Evolutionary conservation across 805 yeast genomes (phyloP).

Genomic region (Metschnikowia arizonensis): DNA sequence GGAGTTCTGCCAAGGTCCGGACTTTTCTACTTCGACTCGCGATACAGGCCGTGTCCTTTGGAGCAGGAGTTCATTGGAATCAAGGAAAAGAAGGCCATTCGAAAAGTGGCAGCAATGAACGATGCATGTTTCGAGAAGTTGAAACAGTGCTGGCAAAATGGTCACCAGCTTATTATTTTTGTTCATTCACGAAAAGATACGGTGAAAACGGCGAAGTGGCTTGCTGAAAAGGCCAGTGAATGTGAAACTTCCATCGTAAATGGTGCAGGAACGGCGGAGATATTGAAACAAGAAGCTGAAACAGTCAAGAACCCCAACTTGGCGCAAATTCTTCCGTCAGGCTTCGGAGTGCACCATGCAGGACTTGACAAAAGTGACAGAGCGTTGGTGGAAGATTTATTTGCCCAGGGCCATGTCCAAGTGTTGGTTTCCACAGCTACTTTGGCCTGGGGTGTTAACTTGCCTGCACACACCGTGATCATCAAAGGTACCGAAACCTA

Average conservation of each 20-base stretch:
- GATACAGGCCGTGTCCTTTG: slow-evolving; percentile 88
- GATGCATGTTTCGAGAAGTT: slow-evolving; percentile 81
- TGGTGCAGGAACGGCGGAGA: slow-evolving; percentile 59
- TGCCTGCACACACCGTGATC: slow-evolving; percentile 77
- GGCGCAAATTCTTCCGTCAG: slow-evolving; percentile 58
- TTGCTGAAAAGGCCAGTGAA: slow-evolving; percentile 58
- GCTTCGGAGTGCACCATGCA: slow-evolving; percentile 91
- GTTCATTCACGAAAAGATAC: slow-evolving; percentile 96
- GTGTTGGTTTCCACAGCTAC: slow-evolving; percentile 80
- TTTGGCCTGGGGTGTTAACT: slow-evolving; percentile 81
- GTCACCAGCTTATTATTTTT: slow-evolving; percentile 80
- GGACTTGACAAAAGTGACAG: slow-evolving; percentile 75
- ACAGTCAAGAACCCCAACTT: slow-evolving; percentile 50
- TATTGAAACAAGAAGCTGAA: slow-evolving; percentile 61
- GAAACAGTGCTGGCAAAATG: slow-evolving; percentile 52
- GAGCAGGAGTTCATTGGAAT: slow-evolving; percentile 86
- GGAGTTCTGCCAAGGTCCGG: slow-evolving; percentile 57
- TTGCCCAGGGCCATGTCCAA: slow-evolving; percentile 82
- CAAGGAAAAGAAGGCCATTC: slow-evolving; percentile 76
- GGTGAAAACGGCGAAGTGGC: slow-evolving; percentile 70
- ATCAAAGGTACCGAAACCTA: slow-evolving; percentile 92
- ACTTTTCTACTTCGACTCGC: slow-evolving; percentile 74
- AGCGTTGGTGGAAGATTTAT: slow-evolving; percentile 73
- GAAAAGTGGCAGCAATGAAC: slow-evolving; percentile 76
- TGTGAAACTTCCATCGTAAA: slow-evolving; percentile 27